Evolutionary conservation across 164 flowering plant species (phyloP), one percentile per base, ranked within the genome.

Genomic region (Echeveria elegans): DNA sequence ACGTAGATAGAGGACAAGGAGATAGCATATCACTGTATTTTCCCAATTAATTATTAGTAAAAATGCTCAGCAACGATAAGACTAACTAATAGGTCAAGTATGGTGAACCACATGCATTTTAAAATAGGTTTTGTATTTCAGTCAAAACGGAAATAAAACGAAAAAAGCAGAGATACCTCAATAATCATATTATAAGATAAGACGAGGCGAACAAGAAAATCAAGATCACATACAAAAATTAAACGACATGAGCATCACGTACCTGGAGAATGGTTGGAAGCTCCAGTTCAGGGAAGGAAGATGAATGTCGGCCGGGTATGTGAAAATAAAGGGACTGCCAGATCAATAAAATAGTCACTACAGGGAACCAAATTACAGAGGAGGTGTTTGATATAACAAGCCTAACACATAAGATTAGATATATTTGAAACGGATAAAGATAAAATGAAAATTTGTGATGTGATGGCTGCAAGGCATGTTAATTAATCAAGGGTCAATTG

Each of bases 251-350:
- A 58, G 31, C 32, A 5, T 62, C 38, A 31, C 15, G 34, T 86
- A 94, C 99, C 97, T 94, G 99, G 75, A 94, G 68, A 73, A 94
- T 83, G 45, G 97, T 91, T 52, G 96, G 96, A 26, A 94, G 72
- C 77, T 94, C 99, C 76, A 94, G 67, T 67, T 94, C 99, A 16
- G 91, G 86, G 77, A 80, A 88, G 63, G 89, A 82, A 72, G 92
- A 82, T 40, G 96, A 88, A 81, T 87, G 86, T 30, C 85, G 86
- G 63, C 90, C 79, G 70, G 96, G 93, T 68, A 94, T 70, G 73
- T 94, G 99, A 70, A 94, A 77, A 83, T 82, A 86, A 50, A 92
- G 85, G 47, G 81, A 77, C 96, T 92, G 93, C 73, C 65, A 28
- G 16, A 14, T 56, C 61, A 56, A 70, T 5, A 64, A 66, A 58